A percentile compares a stretch with the other conserved stretches of the same genome.
These are phyloP conservation scores for Coemansia biformis DNA, from an alignment of 192 early-diverging fungal species.

Conservation along the genomic window DNA sequence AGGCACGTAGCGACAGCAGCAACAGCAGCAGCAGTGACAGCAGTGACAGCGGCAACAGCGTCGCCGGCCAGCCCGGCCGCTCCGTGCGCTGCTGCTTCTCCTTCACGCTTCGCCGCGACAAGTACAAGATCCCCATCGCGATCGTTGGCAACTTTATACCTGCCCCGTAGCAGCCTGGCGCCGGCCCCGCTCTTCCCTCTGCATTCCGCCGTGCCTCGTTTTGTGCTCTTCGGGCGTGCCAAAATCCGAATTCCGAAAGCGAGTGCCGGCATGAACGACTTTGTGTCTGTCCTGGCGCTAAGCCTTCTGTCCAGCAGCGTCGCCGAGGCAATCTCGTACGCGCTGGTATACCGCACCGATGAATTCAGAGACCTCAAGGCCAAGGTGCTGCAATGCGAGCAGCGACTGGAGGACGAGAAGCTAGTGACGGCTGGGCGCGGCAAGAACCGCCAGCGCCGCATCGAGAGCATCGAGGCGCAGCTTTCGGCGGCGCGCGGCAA, in stretches of 20 bases:
- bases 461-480: slow-evolving; percentile 39
- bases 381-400: slow-evolving; percentile 35
- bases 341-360: slow-evolving; percentile 38
- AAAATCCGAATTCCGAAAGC: no score
- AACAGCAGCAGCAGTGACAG: slow-evolving; percentile 19
- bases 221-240: no score
- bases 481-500: slow-evolving; percentile 38
- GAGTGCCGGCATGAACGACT: slow-evolving; percentile 30
- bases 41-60: slow-evolving; percentile 17
- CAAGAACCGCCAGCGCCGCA: slow-evolving; percentile 44
- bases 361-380: slow-evolving; percentile 42
- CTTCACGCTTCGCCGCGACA: slow-evolving; percentile 92
- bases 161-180: no score
- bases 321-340: slow-evolving; percentile 42
- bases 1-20: slow-evolving; percentile 20
- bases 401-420: slow-evolving; percentile 34
- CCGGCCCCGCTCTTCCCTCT: no score
- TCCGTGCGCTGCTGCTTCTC: slow-evolving; percentile 83
- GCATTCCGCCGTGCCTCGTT: no score
- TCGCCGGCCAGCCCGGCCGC: slow-evolving; percentile 30
- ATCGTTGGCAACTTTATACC: slow-evolving; percentile 67
- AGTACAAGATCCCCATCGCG: slow-evolving; percentile 81
- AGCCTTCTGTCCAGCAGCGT: slow-evolving; percentile 34
- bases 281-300: slow-evolving; percentile 22
- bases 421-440: slow-evolving; percentile 1